Evolutionary conservation across 495 filamentous ascomycete genomes (phyloP), one percentile per base, ranked within the genome.

Genomic region (Trichoderma reesei): DNA sequence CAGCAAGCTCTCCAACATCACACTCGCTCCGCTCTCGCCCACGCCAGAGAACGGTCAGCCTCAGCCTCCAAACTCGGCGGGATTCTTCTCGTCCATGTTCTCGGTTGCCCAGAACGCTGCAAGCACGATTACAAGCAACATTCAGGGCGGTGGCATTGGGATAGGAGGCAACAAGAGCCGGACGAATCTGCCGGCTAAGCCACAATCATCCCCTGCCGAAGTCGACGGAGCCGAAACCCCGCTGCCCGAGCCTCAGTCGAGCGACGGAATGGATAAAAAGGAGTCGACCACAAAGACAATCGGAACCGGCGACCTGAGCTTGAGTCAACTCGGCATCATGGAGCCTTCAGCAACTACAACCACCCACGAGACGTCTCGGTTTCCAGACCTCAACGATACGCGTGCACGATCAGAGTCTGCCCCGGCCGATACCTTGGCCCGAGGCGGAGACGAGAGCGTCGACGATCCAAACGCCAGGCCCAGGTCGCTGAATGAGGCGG

Each of bases 31-130:
- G 8, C 73, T 95, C 54, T 89, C 89, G 38, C 91, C 94, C 16
- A 90, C 86, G 3, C 81, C 80, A 11, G 81, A 85, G 65, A 78
- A 74, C 62, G 68, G 70, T 0, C 68, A 73, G 8, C 72, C 73
- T 11, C 67, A 69, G 51, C 80, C 79, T 9, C 78, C 78, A 9
- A 75, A 68, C 62, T 71, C 71, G 26, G 68, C 71, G 16, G 90
- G 92, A 0, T 98, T 98, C 74, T 98, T 98, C 73, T 93, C 90
- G 7, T 90, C 87, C 16, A 88, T 98, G 71, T 90, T 98, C 68
- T 91, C 91, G 38, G 93, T 87, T 37, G 92, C 93, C 16, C 94
- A 98, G 71, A 98, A 90, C 75, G 93, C 95, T 44, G 93, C 94
- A n/a, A 91, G 84, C 67, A 86, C 85, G 2, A 70, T 99, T 5